These are phyloP conservation scores for Geotrichum bryndzae DNA, from an alignment of 1,139 yeast genomes.

Conservation along the genomic window DNA sequence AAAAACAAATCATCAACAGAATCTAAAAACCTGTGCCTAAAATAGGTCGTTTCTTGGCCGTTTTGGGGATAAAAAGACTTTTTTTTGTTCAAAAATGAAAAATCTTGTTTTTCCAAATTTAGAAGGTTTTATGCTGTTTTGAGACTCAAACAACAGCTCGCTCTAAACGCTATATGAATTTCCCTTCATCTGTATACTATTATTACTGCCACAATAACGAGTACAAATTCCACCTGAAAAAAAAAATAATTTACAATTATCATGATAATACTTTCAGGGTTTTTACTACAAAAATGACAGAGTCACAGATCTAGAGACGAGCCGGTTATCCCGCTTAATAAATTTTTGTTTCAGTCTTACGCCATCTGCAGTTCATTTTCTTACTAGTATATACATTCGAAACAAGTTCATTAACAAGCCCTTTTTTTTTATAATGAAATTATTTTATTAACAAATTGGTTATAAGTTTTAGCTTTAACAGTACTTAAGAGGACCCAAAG, in stretches of 20 bases:
- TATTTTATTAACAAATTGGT: not conserved
- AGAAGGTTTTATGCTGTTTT: not conserved
- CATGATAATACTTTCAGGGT: too few species aligned
- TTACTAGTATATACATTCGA: not conserved
- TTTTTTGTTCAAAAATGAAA: not conserved
- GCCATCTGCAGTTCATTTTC: too few species aligned
- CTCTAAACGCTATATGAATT: not conserved
- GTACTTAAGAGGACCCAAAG: conserved; percentile 30
- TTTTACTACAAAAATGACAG: too few species aligned
- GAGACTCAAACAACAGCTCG: not conserved
- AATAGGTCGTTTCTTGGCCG: not conserved
- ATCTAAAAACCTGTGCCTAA: not conserved
- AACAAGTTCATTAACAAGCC: too few species aligned
- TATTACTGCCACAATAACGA: not conserved
- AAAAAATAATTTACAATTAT: too few species aligned
- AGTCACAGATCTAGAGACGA: too few species aligned
- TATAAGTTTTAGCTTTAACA: not conserved
- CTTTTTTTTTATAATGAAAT: not conserved
- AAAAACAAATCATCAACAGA: too few species aligned
- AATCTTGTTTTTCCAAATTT: not conserved
- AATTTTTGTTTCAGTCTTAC: too few species aligned
- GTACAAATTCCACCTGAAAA: too few species aligned
- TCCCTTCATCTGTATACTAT: not conserved
- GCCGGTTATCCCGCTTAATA: too few species aligned
- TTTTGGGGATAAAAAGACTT: not conserved